These are phyloP conservation scores for Bipolaris victoriae DNA, from an alignment of 2,329 filamentous ascomycete genomes.

Conservation along the genomic window DNA sequence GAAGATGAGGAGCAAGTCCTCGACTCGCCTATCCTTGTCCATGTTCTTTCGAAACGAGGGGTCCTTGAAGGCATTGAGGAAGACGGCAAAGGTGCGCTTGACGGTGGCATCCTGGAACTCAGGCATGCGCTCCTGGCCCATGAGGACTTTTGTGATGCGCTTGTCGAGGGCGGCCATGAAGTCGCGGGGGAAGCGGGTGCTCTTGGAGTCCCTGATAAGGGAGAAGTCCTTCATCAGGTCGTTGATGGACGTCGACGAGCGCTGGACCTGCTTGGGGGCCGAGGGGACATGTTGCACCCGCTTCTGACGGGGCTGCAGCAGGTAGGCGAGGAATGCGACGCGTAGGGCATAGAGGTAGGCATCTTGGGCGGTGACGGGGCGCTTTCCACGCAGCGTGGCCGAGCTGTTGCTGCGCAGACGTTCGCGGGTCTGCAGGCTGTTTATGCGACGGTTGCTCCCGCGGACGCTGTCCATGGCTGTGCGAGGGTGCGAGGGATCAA, in stretches of 20 bases:
- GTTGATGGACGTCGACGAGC: constrained; percentile 73
- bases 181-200: constrained; percentile 72
- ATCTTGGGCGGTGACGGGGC: constrained; percentile 66
- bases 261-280: constrained; percentile 66
- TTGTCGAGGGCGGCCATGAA: constrained; percentile 76
- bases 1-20: constrained; percentile 93
- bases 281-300: constrained; percentile 80
- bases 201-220: constrained; percentile 69
- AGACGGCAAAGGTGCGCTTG: constrained; percentile 92
- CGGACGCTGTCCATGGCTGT: constrained; percentile 40
- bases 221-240: constrained; percentile 90
- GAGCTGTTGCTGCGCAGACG: constrained; percentile 48
- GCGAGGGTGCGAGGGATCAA: constrained; percentile 19
- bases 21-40: constrained; percentile 90
- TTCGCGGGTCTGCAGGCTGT: constrained; percentile 52
- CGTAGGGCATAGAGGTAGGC: constrained; percentile 91
- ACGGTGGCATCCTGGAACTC: constrained; percentile 91
- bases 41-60: constrained; percentile 86
- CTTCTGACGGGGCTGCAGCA: constrained; percentile 88
- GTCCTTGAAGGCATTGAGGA: constrained; percentile 91
- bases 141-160: constrained; percentile 78
- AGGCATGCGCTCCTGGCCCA: constrained; percentile 80
- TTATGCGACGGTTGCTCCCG: constrained; percentile 48
- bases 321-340: constrained; percentile 88
- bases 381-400: constrained; percentile 46